Evolutionary conservation across 257 asterid genomes (phyloP), one percentile per base, ranked within the genome.

Genomic region (Nemophila menziesii): DNA sequence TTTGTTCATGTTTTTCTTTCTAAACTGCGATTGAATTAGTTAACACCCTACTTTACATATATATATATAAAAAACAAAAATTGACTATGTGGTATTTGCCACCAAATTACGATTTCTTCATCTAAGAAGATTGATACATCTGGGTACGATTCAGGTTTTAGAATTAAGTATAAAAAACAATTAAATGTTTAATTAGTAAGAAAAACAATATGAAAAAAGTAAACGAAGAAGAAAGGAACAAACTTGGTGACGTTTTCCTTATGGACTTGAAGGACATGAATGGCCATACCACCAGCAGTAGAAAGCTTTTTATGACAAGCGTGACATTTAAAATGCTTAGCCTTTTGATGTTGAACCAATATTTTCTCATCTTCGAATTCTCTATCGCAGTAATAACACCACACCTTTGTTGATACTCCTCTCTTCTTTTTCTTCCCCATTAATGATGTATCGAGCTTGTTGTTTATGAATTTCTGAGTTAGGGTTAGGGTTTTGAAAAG

Each of bases 361-460:
- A 87, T 87, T 80, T 87, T 87, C 89, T 87, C 97, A 60, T 87
- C 97, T 34, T 87, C 97, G 44, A 87, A 87, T 41, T 87, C 97
- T 58, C 97, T 69, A 5, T 87, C 95, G 77, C 97, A 87, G 58
- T 87, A 87, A 60, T 83, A 87, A 46, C 97, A 87, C 95, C 95
- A 87, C 13, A 82, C 78, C 68, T 80, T 80, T 20, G 74, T 78
- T 1, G 72, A 60, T 16, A 69, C 80, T 23, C 74, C 82, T 66
- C 93, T 78, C 80, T 87, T 87, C 93, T 87, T 87, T 80, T 82
- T 86, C 59, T 87, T 87, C 59, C 95, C 97, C 95, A 87, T 86
- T 51, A n/a, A n/a, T n/a, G n/a, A n/a, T n/a, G n/a, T n/a, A n/a
- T n/a, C n/a, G n/a, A n/a, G n/a, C n/a, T n/a, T n/a, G n/a, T n/a